Conservation (phyloP, 169 alveolate species). For the Theileria parva region DNA sequence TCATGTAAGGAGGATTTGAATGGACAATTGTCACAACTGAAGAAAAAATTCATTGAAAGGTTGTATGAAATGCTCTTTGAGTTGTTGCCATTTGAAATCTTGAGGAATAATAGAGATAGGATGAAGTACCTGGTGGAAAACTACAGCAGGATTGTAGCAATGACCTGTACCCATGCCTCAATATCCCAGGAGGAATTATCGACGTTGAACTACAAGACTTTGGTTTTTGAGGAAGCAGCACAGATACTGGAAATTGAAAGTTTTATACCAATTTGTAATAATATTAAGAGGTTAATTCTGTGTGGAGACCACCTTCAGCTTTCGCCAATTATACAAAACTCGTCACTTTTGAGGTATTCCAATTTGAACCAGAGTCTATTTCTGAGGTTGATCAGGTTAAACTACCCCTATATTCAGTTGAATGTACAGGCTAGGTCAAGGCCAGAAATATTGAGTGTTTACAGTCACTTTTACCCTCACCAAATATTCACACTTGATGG, state of each 20-base stretch:
- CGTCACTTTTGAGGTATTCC: slow-evolving; percentile 74
- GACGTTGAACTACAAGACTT: slow-evolving; percentile 79
- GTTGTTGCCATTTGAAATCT: slow-evolving; percentile 88
- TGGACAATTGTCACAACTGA: neutral
- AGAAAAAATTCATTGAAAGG: slow-evolving; percentile 50
- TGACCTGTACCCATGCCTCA: slow-evolving; percentile 96
- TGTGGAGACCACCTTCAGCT: slow-evolving; percentile 92
- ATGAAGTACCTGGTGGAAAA: slow-evolving; percentile 87
- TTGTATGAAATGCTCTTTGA: slow-evolving; percentile 75
- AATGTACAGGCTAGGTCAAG: slow-evolving; percentile 89
- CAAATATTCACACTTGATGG: slow-evolving; percentile 35
- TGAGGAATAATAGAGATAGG: slow-evolving; percentile 88
- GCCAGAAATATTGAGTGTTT: slow-evolving; percentile 84
- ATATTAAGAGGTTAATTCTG: slow-evolving; percentile 85
- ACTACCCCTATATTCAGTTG: slow-evolving; percentile 79
- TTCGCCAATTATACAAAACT: slow-evolving; percentile 90
- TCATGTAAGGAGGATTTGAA: neutral
- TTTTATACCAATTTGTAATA: slow-evolving; percentile 86
- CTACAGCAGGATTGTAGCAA: slow-evolving; percentile 90
- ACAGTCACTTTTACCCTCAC: slow-evolving; percentile 82
- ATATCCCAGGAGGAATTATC: slow-evolving; percentile 81
- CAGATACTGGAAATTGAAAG: slow-evolving; percentile 89
- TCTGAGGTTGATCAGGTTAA: slow-evolving; percentile 81
- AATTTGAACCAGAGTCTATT: slow-evolving; percentile 84
- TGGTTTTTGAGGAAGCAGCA: slow-evolving; percentile 88